Evolutionary conservation across 1,284 basidiomycete genomes (phyloP).

Genomic region (Phlebopus sp.): DNA sequence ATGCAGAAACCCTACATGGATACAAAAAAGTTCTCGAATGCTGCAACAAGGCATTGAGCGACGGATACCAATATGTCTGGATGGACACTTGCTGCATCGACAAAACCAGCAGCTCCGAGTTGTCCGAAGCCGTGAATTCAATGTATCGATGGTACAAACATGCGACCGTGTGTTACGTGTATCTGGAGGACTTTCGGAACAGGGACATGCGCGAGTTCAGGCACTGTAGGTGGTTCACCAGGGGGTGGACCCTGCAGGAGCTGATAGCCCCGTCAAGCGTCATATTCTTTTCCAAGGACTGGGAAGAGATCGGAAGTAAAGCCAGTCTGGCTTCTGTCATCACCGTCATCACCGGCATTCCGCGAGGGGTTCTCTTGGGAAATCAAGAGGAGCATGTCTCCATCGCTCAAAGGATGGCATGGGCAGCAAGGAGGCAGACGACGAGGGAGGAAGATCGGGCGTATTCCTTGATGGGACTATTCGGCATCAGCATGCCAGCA

Average conservation of each 20-base stretch:
- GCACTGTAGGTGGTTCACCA: slow-evolving; percentile 4
- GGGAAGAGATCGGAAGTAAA: slow-evolving; percentile 9
- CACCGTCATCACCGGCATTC: slow-evolving; percentile 5
- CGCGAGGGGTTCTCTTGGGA: slow-evolving; percentile 1
- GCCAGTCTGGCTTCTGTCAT: neutral
- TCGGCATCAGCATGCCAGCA: slow-evolving; percentile 7
- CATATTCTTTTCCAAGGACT: slow-evolving; percentile 6
- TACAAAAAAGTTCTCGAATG: slow-evolving; percentile 5
- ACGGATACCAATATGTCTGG: slow-evolving; percentile 9
- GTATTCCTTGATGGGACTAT: slow-evolving; percentile 11
- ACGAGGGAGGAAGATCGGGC: slow-evolving; percentile 10
- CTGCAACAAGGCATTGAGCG: slow-evolving; percentile 1
- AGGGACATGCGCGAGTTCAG: neutral
- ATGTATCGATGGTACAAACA: slow-evolving; percentile 12
- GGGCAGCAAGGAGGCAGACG: slow-evolving; percentile 9
- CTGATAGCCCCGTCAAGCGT: slow-evolving; percentile 8
- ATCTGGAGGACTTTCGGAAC: slow-evolving; percentile 7
- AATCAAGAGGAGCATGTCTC: neutral
- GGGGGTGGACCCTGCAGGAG: slow-evolving; percentile 12
- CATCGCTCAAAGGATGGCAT: slow-evolving; percentile 10
- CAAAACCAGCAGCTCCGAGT: slow-evolving; percentile 10
- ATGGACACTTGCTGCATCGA: slow-evolving; percentile 16
- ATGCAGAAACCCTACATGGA: neutral
- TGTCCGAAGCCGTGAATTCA: slow-evolving; percentile 13
- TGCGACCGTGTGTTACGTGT: slow-evolving; percentile 8